phyloP scores from a whole-genome alignment of 352 stramenopile genomes.

The Globisporangium echinulatum region DNA sequence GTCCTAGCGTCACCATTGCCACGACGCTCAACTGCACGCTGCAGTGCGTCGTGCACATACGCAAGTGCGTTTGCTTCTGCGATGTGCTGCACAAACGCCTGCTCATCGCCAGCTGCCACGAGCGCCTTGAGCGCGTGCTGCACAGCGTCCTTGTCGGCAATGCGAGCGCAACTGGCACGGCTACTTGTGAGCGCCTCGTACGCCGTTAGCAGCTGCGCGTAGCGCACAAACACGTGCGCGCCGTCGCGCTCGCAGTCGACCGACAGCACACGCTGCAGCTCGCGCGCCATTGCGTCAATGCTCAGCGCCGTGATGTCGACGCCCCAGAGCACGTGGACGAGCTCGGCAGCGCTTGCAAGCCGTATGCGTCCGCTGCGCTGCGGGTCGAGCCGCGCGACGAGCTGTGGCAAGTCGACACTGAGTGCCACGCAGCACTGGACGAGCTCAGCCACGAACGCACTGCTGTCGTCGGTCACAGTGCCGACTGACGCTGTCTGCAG shows the following conservation, averaged over 20 bases:
- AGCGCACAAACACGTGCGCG: conserved; percentile 17
- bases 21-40: no score
- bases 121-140: conserved; percentile 21
- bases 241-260: conserved; percentile 14
- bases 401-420: conserved; percentile 19
- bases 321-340: conserved; percentile 24
- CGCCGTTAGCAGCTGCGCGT: conserved; percentile 16
- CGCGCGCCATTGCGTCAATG: conserved; percentile 1
- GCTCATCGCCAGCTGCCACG: conserved; percentile 1
- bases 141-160: conserved; percentile 4
- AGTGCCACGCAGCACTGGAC: conserved; percentile 22
- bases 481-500: conserved; percentile 14
- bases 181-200: conserved; percentile 13
- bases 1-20: no score
- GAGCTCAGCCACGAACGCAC: conserved; percentile 16
- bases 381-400: conserved; percentile 20
- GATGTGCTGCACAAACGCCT: not conserved
- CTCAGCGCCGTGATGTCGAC: conserved; percentile 4
- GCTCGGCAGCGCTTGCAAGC: conserved; percentile 15
- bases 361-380: conserved; percentile 22
- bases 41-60: conserved; percentile 7
- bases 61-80: conserved; percentile 14
- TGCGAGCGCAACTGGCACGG: no score
- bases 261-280: conserved; percentile 13
- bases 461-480: conserved; percentile 19